Evolutionary conservation across 2,329 filamentous ascomycete genomes (phyloP), one percentile per base, ranked within the genome.

Genomic region (Lojkania enalia): DNA sequence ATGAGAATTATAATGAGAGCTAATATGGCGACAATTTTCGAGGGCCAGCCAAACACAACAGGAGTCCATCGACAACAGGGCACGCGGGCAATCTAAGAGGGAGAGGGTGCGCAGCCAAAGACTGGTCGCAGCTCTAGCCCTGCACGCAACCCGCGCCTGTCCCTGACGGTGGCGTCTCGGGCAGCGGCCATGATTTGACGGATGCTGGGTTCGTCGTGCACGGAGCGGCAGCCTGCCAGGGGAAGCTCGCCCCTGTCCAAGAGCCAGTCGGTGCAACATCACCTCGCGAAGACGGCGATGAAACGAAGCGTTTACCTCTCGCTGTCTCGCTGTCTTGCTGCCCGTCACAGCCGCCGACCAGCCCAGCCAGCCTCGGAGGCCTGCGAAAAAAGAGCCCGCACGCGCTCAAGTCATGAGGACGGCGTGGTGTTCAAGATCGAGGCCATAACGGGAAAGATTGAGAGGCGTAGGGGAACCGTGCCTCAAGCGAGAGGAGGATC

Each of bases 151-250:
- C 58, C 57, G 62, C 56, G 52, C 47, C 35, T 52, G 57, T 61
- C 59, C 60, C 60, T 65, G 63, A 62, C 50, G 32, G 58, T 60
- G 64, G 65, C 61, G 58, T 46, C 44, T 54, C 49, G 42, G 57
- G 51, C 55, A 50, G 33, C 39, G 39, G 33, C 27, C 40, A 36
- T 68, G 63, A 69, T 70, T 68, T 46, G 66, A 51, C 44, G 48
- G 54, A 35, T 44, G 42, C 42, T 41, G 36, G 57, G 42, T 44
- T 49, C 50, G 51, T 53, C 41, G 57, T 48, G 62, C 58, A 64
- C 59, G 55, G 64, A 54, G 59, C 63, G 52, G 55, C 53, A 54
- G 52, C 58, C 50, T 59, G 59, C 56, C 55, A 43, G 29, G 32
- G 18, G 33, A 32, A 45, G 47, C 42, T 31, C 39, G 31, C 45